phyloP scores from a whole-genome alignment of 1,284 basidiomycete species.

The Anthracocystis panici-leucophaei region DNA sequence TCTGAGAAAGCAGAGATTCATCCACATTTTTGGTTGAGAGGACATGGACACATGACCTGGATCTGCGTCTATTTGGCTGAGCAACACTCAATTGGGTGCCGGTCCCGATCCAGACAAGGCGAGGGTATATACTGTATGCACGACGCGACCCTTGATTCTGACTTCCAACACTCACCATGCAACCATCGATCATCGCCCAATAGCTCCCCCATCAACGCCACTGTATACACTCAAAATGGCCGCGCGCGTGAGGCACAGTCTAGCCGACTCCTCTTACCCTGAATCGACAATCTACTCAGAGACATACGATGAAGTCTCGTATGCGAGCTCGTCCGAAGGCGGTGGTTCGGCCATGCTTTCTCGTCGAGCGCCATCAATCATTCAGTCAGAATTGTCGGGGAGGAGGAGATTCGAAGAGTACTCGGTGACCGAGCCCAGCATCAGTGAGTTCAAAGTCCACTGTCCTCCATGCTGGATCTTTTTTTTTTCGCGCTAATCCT shows the following conservation, averaged over 20 bases:
- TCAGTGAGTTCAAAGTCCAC: slow-evolving; percentile 25
- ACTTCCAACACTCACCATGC: slow-evolving; percentile 10
- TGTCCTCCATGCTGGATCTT: too few species aligned
- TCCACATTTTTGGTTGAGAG: slow-evolving; percentile 3
- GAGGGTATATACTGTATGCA: slow-evolving; percentile 15
- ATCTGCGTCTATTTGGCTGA: neutral
- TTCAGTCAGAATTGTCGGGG: slow-evolving; percentile 36
- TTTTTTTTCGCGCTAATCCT: neutral
- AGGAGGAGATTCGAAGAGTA: slow-evolving; percentile 40
- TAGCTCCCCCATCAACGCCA: neutral
- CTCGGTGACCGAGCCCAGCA: slow-evolving; percentile 44
- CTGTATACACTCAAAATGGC: slow-evolving; percentile 24
- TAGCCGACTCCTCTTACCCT: slow-evolving; percentile 40
- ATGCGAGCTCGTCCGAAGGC: slow-evolving; percentile 51
- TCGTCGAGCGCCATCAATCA: slow-evolving; percentile 44
- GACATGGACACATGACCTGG: slow-evolving; percentile 24
- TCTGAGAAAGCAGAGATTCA: slow-evolving; percentile 1
- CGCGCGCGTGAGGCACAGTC: slow-evolving; percentile 23
- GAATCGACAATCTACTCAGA: slow-evolving; percentile 44
- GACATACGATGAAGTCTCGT: slow-evolving; percentile 39
- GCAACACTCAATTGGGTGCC: neutral
- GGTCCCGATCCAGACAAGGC: neutral
- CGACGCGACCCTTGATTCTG: slow-evolving; percentile 33
- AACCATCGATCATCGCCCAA: neutral
- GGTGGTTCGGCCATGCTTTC: slow-evolving; percentile 52